Percentiles rank a stretch among this genome's conserved stretches.
phyloP scores from a whole-genome alignment of 257 asterid species.

The Dorcoceras hygrometricum region DNA sequence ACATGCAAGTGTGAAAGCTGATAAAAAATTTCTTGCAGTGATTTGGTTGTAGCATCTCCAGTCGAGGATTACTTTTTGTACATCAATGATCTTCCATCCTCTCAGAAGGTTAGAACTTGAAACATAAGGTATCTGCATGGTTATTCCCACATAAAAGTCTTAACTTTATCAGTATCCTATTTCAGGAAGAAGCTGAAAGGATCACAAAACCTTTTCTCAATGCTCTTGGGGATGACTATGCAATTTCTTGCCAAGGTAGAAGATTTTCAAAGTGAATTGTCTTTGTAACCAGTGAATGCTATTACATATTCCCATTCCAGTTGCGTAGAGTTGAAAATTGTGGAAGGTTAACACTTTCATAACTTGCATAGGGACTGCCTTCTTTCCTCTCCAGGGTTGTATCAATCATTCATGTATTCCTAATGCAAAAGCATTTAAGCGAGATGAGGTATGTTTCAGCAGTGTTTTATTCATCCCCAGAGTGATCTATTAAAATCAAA shows the following conservation, averaged over 20 bases:
- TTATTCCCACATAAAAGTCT: slow-evolving; percentile 14
- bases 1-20: slow-evolving; percentile 4
- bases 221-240: slow-evolving; percentile 91
- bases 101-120: slow-evolving; percentile 56
- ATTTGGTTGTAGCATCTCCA: slow-evolving; percentile 88
- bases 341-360: slow-evolving; percentile 1
- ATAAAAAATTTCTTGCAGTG: slow-evolving; percentile 38
- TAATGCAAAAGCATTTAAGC: slow-evolving; percentile 83
- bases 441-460: slow-evolving; percentile 64
- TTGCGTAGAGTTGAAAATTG: slow-evolving; percentile 3
- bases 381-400: slow-evolving; percentile 89
- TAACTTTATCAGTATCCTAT: slow-evolving; percentile 20
- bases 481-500: too few relatives aligned
- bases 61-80: slow-evolving; percentile 82
- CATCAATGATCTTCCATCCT: slow-evolving; percentile 74
- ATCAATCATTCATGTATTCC: slow-evolving; percentile 93
- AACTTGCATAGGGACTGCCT: slow-evolving; percentile 72
- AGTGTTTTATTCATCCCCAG: neutral
- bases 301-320: neutral
- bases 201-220: slow-evolving; percentile 61
- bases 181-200: slow-evolving; percentile 71
- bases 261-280: neutral
- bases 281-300: neutral
- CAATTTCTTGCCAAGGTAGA: slow-evolving; percentile 83
- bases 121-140: neutral